Conservation (phyloP, 2,329 filamentous ascomycete species). For the Whalleya microplaca region DNA sequence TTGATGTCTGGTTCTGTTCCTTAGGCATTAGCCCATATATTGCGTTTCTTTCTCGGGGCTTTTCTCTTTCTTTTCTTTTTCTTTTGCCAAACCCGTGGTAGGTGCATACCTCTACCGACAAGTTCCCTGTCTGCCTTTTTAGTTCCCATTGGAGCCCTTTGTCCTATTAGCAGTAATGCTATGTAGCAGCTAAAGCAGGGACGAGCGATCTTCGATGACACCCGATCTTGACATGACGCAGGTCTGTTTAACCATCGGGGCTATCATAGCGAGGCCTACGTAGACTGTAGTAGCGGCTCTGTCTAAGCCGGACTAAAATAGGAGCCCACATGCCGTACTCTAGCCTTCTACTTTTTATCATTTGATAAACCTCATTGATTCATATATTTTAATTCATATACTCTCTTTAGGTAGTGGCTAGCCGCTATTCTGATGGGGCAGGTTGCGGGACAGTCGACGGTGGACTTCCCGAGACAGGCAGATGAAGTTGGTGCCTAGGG, state of each 20-base stretch:
- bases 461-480: neutral
- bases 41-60: too few relatives aligned
- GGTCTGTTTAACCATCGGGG: constrained; percentile 19
- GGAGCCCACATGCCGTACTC: neutral
- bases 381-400: too few relatives aligned
- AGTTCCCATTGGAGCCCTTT: neutral
- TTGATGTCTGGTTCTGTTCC: too few relatives aligned
- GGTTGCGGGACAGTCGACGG: too few relatives aligned
- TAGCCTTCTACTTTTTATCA: neutral
- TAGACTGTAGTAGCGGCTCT: too few relatives aligned
- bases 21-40: too few relatives aligned
- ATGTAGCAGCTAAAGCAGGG: neutral
- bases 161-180: neutral
- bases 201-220: neutral
- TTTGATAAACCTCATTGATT: too few relatives aligned
- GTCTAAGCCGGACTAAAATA: neutral
- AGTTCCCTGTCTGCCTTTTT: neutral
- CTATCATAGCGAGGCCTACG: constrained; percentile 11
- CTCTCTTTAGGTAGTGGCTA: too few relatives aligned
- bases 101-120: neutral
- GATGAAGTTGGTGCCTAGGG: neutral
- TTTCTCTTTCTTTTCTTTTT: too few relatives aligned
- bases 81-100: too few relatives aligned
- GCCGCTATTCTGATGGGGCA: too few relatives aligned
- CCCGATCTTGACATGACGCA: constrained; percentile 12